Conservation (phyloP, 1,284 basidiomycete genomes). For the Ceratobasidium theobromae region DNA sequence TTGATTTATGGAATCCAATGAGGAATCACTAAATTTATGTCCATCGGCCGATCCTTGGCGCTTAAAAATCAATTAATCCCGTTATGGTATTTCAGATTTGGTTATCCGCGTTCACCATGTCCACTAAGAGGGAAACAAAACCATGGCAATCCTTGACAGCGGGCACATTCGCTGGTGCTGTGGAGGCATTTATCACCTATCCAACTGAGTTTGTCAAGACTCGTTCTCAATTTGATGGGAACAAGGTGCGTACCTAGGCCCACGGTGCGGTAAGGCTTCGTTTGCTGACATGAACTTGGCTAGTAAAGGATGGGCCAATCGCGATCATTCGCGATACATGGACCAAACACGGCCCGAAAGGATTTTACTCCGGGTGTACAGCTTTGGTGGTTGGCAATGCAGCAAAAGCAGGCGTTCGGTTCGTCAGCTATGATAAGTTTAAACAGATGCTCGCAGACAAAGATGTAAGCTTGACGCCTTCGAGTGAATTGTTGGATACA, state of each 20-base stretch:
- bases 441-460: constrained; percentile 81
- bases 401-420: constrained; percentile 90
- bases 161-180: constrained; percentile 89
- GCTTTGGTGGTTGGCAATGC: constrained; percentile 90
- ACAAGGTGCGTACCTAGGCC: constrained; percentile 50
- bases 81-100: not conserved
- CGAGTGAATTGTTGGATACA: not conserved
- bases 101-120: constrained; percentile 8
- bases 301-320: constrained; percentile 61
- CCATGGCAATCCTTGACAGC: constrained; percentile 81
- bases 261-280: constrained; percentile 5
- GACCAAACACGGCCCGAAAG: constrained; percentile 67
- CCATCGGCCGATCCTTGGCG: constrained; percentile 19
- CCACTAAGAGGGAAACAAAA: constrained; percentile 45
- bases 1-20: not conserved
- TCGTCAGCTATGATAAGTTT: constrained; percentile 93
- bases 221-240: constrained; percentile 73
- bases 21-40: not conserved
- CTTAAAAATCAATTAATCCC: constrained; percentile 6
- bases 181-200: constrained; percentile 68
- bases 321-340: constrained; percentile 71
- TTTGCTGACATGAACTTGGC: constrained; percentile 40
- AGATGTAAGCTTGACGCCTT: constrained; percentile 55
- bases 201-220: constrained; percentile 88
- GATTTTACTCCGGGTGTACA: constrained; percentile 83